phyloP scores from a whole-genome alignment of 2,329 filamentous ascomycete genomes.

The Aspergillus quadricinctus region DNA sequence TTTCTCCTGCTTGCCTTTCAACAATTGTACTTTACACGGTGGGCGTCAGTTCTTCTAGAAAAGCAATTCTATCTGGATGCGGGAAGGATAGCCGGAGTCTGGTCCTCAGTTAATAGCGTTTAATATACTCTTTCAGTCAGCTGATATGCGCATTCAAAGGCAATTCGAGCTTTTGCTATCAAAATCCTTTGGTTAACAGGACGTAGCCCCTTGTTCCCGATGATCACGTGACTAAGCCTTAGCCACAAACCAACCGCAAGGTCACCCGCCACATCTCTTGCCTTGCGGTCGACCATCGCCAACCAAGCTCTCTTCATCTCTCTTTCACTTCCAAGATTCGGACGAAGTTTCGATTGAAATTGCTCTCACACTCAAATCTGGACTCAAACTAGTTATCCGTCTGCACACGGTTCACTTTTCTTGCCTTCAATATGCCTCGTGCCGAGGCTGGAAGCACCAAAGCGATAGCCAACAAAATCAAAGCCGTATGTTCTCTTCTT shows the following conservation, averaged over 20 bases:
- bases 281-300: neutral
- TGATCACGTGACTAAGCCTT: neutral
- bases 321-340: neutral
- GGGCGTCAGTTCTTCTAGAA: conserved; percentile 20
- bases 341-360: too few relatives aligned
- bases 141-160: neutral
- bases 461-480: conserved; percentile 84
- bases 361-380: neutral
- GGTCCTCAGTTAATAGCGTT: conserved; percentile 12
- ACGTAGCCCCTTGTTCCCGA: too few relatives aligned
- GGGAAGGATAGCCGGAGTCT: conserved; percentile 23
- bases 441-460: conserved; percentile 93
- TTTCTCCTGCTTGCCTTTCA: conserved; percentile 4
- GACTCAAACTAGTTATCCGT: neutral
- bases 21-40: conserved; percentile 21
- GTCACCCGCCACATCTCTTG: neutral
- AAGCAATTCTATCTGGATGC: conserved; percentile 15
- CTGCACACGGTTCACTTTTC: neutral
- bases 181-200: too few relatives aligned
- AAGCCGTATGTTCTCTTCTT: conserved; percentile 60
- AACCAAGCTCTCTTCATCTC: neutral
- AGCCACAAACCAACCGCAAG: neutral
- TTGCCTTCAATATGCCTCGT: conserved; percentile 67
- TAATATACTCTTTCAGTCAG: conserved; percentile 1
- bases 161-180: neutral